A percentile compares a stretch with the other conserved stretches of the same genome.
phyloP scores from a whole-genome alignment of 768 basidiomycete genomes.

The Serendipita sp. region DNA sequence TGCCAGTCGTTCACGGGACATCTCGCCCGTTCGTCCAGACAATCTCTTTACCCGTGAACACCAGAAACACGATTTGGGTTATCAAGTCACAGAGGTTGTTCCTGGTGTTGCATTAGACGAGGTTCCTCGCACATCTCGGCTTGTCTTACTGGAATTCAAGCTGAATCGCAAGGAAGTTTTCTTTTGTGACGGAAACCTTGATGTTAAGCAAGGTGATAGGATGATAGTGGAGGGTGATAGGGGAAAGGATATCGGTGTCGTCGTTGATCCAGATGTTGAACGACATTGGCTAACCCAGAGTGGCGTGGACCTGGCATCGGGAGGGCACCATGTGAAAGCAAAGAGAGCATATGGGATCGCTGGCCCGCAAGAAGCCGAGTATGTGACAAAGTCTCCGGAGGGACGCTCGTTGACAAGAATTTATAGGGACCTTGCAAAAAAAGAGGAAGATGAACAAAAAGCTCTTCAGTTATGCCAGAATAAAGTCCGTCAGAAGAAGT shows the following conservation, averaged over 20 bases:
- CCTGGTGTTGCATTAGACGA: constrained; percentile 76
- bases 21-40: constrained; percentile 13
- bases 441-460: constrained; percentile 82
- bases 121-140: constrained; percentile 70
- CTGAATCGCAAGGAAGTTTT: constrained; percentile 91
- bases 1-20: constrained; percentile 9
- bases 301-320: constrained; percentile 17
- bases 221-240: constrained; percentile 96
- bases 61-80: not conserved
- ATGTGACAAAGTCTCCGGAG: constrained; percentile 18
- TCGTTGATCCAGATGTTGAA: constrained; percentile 66
- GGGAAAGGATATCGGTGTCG: constrained; percentile 82
- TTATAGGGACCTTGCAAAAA: constrained; percentile 53
- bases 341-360: constrained; percentile 95
- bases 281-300: constrained; percentile 31
- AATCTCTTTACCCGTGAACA: constrained; percentile 16
- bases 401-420: constrained; percentile 5
- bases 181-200: constrained; percentile 54
- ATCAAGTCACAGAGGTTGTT: constrained; percentile 46
- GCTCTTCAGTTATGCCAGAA: constrained; percentile 81
- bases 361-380: constrained; percentile 66
- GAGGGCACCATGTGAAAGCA: constrained; percentile 79
- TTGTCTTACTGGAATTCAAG: constrained; percentile 96
- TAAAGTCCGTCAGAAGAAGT: constrained; percentile 83
- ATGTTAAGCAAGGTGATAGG: constrained; percentile 70